Base-by-base conservation (phyloP, 1,139 yeast genomes). In the Candida sp. region DNA sequence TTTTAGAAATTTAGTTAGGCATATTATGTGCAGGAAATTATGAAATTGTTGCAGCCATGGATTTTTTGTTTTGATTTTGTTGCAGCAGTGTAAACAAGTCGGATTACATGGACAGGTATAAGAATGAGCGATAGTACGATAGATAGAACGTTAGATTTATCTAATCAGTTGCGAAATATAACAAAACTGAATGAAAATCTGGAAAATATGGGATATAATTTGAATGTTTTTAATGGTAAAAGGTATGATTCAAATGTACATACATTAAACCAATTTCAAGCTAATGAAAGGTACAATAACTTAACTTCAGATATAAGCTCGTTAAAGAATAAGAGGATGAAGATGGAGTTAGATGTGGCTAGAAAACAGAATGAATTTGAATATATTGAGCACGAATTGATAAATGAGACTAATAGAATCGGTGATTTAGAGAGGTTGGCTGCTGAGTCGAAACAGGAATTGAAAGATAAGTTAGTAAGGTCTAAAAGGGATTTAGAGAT, bases 301-400 rank as follows among this genome's bases (percentile, higher is more conserved):
- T 45, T 63, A 35, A 55, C 56, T 35, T 55, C 60, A 12, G 48
- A 55, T 27, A 54, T 64, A 2, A 57, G 64, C 54, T 65, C 70
- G 3, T 45, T 69, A 23, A 64, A 66, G 43, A 75, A 75, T 4
- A 69, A 68, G 41, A 68, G 65, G 38, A 68, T 65, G n/a, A 53
- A 56, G 11, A 57, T 61, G 29, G 73, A 68, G 38, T 56, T 64
- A 37, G 67, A 68, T 36, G 58, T 68, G 44, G 71, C 68, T 54
- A 75, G 72, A 43, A 50, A 74, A 7, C 71, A 69, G 12, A 70
- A 66, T 41, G 60, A 66, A 21, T 60, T 60, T 11, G 53, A 52
- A 22, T 49, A 5, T 12, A 30, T 64, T 23, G 57, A 60, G 40
- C 52, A 54, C 32, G 50, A 57, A 27, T 46, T 61, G 9, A 45